Evolutionary conservation across 345 rosid genomes (phyloP).

Genomic region (Sonneratia alba): DNA sequence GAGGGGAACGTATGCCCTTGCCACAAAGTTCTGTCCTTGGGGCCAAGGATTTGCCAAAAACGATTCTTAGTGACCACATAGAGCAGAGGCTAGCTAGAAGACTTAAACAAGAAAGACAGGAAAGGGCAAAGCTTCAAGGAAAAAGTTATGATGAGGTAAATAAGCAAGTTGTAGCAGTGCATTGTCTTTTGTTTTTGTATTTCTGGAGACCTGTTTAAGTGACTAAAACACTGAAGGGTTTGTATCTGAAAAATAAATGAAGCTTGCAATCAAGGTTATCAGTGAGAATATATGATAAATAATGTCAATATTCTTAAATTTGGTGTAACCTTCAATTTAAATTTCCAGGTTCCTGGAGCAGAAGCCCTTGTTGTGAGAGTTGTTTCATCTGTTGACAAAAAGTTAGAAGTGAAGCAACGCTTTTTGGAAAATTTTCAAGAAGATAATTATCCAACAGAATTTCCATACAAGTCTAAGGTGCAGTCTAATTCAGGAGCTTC

Average conservation of each 20-base stretch:
- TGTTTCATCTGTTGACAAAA: slow-evolving; percentile 98
- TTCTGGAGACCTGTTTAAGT: neutral
- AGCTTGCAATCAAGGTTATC: neutral
- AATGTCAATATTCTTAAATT: neutral
- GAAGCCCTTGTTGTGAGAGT: slow-evolving; percentile 93
- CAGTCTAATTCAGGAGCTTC: neutral
- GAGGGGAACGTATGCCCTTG: slow-evolving; percentile 86
- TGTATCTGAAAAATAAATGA: neutral
- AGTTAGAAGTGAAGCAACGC: slow-evolving; percentile 91
- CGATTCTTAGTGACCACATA: slow-evolving; percentile 91
- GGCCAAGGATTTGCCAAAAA: slow-evolving; percentile 92
- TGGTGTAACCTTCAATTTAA: neutral
- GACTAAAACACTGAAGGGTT: neutral
- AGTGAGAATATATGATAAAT: neutral
- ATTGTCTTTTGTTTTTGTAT: neutral
- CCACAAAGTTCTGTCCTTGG: slow-evolving; percentile 96
- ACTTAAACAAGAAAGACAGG: slow-evolving; percentile 71
- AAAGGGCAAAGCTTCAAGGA: slow-evolving; percentile 73
- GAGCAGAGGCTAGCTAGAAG: slow-evolving; percentile 70
- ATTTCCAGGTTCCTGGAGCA: slow-evolving; percentile 76
- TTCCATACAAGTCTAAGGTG: slow-evolving; percentile 96
- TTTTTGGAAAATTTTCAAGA: slow-evolving; percentile 90
- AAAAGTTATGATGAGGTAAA: slow-evolving; percentile 85
- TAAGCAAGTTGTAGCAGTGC: neutral
- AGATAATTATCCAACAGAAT: slow-evolving; percentile 81